phyloP scores from a whole-genome alignment of 352 stramenopile genomes.

The Blastocystis sp. region DNA sequence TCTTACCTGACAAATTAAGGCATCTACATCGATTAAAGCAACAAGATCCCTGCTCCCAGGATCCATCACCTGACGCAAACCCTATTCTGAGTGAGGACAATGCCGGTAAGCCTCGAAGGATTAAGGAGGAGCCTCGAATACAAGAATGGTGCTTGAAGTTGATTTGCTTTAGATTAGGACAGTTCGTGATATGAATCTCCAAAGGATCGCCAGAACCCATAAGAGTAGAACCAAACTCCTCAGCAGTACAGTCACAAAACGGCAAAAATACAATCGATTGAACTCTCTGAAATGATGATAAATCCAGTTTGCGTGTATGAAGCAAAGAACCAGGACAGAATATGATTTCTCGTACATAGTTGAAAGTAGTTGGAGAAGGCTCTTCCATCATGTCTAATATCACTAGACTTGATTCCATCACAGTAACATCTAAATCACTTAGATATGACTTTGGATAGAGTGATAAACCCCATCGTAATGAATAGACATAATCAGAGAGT shows the following conservation, averaged over 20 bases:
- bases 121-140: not conserved
- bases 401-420: too few species aligned
- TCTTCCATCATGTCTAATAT: too few species aligned
- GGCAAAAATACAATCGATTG: not conserved
- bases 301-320: not conserved
- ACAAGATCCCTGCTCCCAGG: not conserved
- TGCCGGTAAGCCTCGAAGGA: not conserved
- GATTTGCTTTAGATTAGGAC: not conserved
- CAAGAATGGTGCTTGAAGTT: not conserved
- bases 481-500: not conserved
- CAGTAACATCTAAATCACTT: too few species aligned
- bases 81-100: not conserved
- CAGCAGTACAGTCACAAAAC: not conserved
- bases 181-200: not conserved
- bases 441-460: too few species aligned
- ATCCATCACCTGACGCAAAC: not conserved
- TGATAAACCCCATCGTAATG: not conserved
- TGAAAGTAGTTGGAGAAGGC: too few species aligned
- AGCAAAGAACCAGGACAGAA: not conserved
- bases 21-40: not conserved
- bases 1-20: not conserved
- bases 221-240: not conserved
- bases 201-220: not conserved
- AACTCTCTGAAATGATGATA: not conserved
- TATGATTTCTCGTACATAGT: not conserved